Base-by-base conservation (phyloP, 2,329 filamentous ascomycete genomes). In the Dactylellina cionopaga region DNA sequence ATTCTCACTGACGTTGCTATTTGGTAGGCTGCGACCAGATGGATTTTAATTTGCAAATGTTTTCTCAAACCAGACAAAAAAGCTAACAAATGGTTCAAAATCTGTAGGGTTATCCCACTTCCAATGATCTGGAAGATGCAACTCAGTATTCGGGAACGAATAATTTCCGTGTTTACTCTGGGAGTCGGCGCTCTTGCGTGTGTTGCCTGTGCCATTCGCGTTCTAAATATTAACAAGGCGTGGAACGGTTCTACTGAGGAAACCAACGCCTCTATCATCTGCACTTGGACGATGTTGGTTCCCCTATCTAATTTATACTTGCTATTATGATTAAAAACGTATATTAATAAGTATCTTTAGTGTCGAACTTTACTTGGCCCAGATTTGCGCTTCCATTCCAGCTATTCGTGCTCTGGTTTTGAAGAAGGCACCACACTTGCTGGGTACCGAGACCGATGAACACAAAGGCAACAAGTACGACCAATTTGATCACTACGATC, bases 91-190 rank as follows among this genome's bases (percentile, higher is more conserved):
- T n/a, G 3, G 2, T 24, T 19, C 2, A 15, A 37, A 47, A 17
- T 11, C 27, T 41, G 37, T 33, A 64, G 59, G 59, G 5, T 66
- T 15, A 56, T 66, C 6, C 62, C 62, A 15, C 37, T 66, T 25
- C 62, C 62, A 27, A 66, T 66, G 62, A 66, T 66, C 31, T 66
- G 62, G 62, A 66, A 46, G 51, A 66, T 66, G 49, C 62, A 51
- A 43, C 62, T 56, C 27, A 66, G 62, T n/a, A 5, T 66, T 1
- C 17, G 51, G 24, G 62, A 66, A 22, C 62, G 62, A 2, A 56
- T 66, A 11, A 49, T 66, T 27, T 56, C 62, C n/a, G 27, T 56
- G n/a, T 49, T 58, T 51, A 66, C 62, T 17, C 43, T 66, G 11
- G 62, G 62, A 6, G 51, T 66, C 17, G 62, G 62, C 25, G 62